Percentiles rank a stretch among this genome's conserved stretches.
Conservation (phyloP, 1,284 basidiomycete species). For the Fomitiporia mediterranea region DNA sequence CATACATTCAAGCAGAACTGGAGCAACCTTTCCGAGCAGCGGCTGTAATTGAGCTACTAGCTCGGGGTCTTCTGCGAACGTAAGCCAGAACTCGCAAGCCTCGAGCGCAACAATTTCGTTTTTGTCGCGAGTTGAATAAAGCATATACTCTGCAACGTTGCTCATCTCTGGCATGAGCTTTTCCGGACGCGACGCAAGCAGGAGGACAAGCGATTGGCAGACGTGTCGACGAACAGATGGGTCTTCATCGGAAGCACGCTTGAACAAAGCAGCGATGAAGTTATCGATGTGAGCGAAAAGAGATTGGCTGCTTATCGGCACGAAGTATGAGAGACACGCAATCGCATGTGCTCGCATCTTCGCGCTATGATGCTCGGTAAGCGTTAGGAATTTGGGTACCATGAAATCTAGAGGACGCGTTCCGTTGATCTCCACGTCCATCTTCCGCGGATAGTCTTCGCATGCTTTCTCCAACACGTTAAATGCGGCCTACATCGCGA, state of each 20-base stretch:
- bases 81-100: slow-evolving; percentile 99
- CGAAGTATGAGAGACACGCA: slow-evolving; percentile 91
- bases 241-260: slow-evolving; percentile 89
- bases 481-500: slow-evolving; percentile 74
- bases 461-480: slow-evolving; percentile 93
- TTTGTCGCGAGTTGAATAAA: slow-evolving; percentile 96
- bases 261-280: slow-evolving; percentile 92
- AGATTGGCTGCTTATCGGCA: slow-evolving; percentile 79
- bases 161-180: slow-evolving; percentile 95
- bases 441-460: slow-evolving; percentile 93
- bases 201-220: slow-evolving; percentile 91
- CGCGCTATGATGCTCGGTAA: slow-evolving; percentile 77
- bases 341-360: slow-evolving; percentile 94
- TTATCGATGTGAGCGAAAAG: slow-evolving; percentile 87
- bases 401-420: slow-evolving; percentile 87
- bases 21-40: slow-evolving; percentile 83
- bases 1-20: slow-evolving; percentile 95
- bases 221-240: slow-evolving; percentile 93
- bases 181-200: slow-evolving; percentile 90
- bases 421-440: slow-evolving; percentile 90
- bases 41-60: slow-evolving; percentile 83
- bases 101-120: slow-evolving; percentile 94
- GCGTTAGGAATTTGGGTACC: slow-evolving; percentile 90
- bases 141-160: slow-evolving; percentile 98
- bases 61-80: slow-evolving; percentile 93